Evolutionary conservation across 2,329 filamentous ascomycete genomes (phyloP).

Genomic region (Paraphoma sp.): DNA sequence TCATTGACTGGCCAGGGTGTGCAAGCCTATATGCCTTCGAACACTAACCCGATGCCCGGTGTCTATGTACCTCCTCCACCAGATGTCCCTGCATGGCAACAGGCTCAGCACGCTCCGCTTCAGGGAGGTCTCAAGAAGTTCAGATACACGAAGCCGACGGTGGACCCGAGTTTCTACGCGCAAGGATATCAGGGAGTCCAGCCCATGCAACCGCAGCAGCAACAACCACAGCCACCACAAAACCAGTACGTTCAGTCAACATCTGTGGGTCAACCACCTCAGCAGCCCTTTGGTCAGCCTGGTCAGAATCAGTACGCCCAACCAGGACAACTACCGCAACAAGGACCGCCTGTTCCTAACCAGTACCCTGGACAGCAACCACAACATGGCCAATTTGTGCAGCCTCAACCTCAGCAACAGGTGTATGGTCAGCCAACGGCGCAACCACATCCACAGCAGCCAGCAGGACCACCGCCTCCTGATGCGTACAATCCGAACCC

Average conservation of each 20-base stretch:
- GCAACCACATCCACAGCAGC: background rate
- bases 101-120: constrained; percentile 43
- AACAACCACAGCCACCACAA: constrained; percentile 1
- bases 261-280: constrained; percentile 15
- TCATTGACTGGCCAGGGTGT: constrained; percentile 42
- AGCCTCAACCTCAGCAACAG: constrained; percentile 17
- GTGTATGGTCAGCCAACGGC: constrained; percentile 10
- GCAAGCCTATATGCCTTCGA: constrained; percentile 42
- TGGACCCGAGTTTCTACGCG: constrained; percentile 32
- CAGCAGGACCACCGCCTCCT: background rate
- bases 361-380: constrained; percentile 26
- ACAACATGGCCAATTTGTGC: constrained; percentile 10
- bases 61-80: constrained; percentile 46
- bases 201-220: constrained; percentile 13
- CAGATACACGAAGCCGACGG: constrained; percentile 37
- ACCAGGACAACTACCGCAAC: constrained; percentile 15
- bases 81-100: constrained; percentile 46
- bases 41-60: constrained; percentile 44
- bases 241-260: constrained; percentile 21
- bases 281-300: constrained; percentile 21
- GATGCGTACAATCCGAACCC: background rate
- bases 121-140: constrained; percentile 40
- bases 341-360: constrained; percentile 12
- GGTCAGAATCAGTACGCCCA: constrained; percentile 16
- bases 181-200: constrained; percentile 34